Evolutionary conservation across 2,329 filamentous ascomycete species (phyloP).

Genomic region (Waltergamsia citrina): DNA sequence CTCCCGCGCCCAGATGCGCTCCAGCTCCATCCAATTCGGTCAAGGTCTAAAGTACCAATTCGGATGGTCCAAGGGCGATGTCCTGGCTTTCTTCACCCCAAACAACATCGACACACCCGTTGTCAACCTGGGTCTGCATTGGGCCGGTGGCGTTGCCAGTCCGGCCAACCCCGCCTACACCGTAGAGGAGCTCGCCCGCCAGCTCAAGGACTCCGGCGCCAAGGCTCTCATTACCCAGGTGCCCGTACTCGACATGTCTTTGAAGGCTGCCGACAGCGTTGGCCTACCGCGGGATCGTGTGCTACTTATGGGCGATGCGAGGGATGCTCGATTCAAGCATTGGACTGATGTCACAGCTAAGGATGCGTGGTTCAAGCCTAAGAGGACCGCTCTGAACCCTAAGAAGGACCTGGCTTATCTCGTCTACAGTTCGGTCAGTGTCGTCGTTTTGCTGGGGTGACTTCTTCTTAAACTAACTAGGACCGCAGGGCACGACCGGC

Average conservation of each 20-base stretch:
- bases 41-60: slow-evolving; percentile 65
- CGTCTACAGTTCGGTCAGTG: slow-evolving; percentile 62
- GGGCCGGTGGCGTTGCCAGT: slow-evolving; percentile 74
- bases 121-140: slow-evolving; percentile 68
- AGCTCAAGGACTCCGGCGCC: slow-evolving; percentile 70
- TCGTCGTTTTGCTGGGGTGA: no score
- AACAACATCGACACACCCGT: slow-evolving; percentile 79
- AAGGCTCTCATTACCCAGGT: slow-evolving; percentile 68
- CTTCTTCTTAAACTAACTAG: not conserved
- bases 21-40: slow-evolving; percentile 64
- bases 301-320: slow-evolving; percentile 65
- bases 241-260: slow-evolving; percentile 53
- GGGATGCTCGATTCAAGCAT: slow-evolving; percentile 56
- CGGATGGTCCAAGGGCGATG: slow-evolving; percentile 76
- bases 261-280: slow-evolving; percentile 57
- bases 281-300: slow-evolving; percentile 66
- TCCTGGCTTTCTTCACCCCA: slow-evolving; percentile 72
- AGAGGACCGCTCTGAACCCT: slow-evolving; percentile 51
- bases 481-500: slow-evolving; percentile 67
- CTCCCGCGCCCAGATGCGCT: slow-evolving; percentile 59
- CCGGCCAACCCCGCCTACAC: slow-evolving; percentile 87
- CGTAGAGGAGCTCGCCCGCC: slow-evolving; percentile 71
- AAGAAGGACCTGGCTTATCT: slow-evolving; percentile 71
- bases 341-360: slow-evolving; percentile 59
- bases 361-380: slow-evolving; percentile 41